These are phyloP conservation scores for Podospora pseudopauciseta DNA, from an alignment of 495 filamentous ascomycete species.

Conservation along the genomic window DNA sequence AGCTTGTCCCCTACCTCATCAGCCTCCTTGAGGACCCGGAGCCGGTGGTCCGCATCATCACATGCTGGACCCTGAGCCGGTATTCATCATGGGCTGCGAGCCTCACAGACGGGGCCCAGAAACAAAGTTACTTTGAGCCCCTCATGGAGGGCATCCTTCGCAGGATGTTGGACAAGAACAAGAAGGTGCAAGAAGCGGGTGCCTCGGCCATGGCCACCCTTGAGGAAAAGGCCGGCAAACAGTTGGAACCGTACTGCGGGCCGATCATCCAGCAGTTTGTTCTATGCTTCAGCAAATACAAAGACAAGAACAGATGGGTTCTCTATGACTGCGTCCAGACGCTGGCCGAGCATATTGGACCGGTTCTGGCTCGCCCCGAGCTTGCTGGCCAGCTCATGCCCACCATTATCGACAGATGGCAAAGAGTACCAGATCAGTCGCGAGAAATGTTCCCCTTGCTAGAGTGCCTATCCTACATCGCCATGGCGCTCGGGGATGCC, in stretches of 20 bases:
- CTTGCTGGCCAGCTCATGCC: conserved; percentile 89
- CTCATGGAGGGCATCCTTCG: conserved; percentile 96
- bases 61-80: conserved; percentile 93
- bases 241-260: conserved; percentile 76
- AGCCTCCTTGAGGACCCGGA: conserved; percentile 79
- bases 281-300: conserved; percentile 87
- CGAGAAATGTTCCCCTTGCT: conserved; percentile 91
- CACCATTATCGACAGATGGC: conserved; percentile 85
- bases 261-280: conserved; percentile 93
- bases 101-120: conserved; percentile 60
- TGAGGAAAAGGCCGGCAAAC: conserved; percentile 84
- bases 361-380: conserved; percentile 69
- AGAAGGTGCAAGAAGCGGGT: conserved; percentile 94
- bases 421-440: conserved; percentile 81
- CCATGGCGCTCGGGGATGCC: conserved; percentile 74
- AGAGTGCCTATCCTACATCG: conserved; percentile 92
- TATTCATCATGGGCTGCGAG: conserved; percentile 93
- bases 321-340: conserved; percentile 99
- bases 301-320: conserved; percentile 98
- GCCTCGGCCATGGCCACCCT: conserved; percentile 95
- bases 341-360: conserved; percentile 85
- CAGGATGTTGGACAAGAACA: conserved; percentile 94
- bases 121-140: conserved; percentile 79
- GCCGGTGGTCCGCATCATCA: conserved; percentile 94
- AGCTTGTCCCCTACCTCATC: conserved; percentile 87